phyloP scores from a whole-genome alignment of 805 yeast species.

The Clavispora fructus region DNA sequence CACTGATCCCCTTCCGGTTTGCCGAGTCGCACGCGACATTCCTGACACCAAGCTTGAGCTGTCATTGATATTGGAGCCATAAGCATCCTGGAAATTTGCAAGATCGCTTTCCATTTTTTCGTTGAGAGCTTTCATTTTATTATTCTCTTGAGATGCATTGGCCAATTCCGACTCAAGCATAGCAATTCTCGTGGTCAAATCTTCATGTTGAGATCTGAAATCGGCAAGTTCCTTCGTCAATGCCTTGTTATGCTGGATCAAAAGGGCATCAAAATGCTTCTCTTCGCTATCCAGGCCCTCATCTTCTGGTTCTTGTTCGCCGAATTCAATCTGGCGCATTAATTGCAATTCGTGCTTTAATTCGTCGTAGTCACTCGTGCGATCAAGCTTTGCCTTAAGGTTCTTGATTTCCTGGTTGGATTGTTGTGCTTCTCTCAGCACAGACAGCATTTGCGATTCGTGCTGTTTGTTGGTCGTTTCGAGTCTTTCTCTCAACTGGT shows the following conservation, averaged over 20 bases:
- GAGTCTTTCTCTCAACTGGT: constrained; percentile 38
- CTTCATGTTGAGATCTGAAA: constrained; percentile 54
- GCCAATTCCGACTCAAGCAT: constrained; percentile 35
- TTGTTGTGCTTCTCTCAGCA: constrained; percentile 43
- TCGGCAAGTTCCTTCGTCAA: constrained; percentile 66
- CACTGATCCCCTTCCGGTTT: constrained; percentile 24
- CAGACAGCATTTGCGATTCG: constrained; percentile 30
- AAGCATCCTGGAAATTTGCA: constrained; percentile 46
- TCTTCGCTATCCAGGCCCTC: constrained; percentile 26
- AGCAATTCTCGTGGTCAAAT: constrained; percentile 35
- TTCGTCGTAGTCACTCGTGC: constrained; percentile 71
- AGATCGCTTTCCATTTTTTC: constrained; percentile 71
- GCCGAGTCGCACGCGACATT: constrained; percentile 30
- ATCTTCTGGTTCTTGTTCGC: constrained; percentile 20
- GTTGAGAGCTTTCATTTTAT: constrained; percentile 43
- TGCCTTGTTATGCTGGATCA: constrained; percentile 66
- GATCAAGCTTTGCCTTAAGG: constrained; percentile 45
- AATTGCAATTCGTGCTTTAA: constrained; percentile 70
- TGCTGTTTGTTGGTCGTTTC: constrained; percentile 18
- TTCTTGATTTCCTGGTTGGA: constrained; percentile 45
- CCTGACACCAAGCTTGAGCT: constrained; percentile 67
- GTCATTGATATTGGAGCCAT: constrained; percentile 47
- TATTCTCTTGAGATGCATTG: constrained; percentile 33
- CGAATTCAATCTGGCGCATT: constrained; percentile 72
- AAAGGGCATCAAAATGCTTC: constrained; percentile 48